phyloP scores from a whole-genome alignment of 352 stramenopile species.

The Phytophthora podocarpi region DNA sequence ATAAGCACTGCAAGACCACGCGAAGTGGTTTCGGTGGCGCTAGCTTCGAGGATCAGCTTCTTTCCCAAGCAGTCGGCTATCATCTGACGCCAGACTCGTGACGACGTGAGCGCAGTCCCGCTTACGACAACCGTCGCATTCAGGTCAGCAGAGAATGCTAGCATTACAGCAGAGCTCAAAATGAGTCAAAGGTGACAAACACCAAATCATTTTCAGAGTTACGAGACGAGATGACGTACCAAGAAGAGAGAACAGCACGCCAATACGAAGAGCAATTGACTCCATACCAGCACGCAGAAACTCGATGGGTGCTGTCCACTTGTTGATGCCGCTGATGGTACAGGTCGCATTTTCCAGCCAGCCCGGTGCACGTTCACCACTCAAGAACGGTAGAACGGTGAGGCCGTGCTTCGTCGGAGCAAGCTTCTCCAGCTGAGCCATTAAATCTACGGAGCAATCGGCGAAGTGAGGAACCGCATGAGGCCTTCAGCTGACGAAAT shows the following conservation, averaged over 20 bases:
- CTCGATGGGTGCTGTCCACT: conserved; percentile 89
- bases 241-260: conserved; percentile 84
- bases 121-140: conserved; percentile 75
- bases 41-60: conserved; percentile 70
- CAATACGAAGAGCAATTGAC: conserved; percentile 90
- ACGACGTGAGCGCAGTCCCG: conserved; percentile 80
- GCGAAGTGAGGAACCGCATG: neutral
- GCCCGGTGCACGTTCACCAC: conserved; percentile 92
- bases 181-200: neutral
- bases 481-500: neutral
- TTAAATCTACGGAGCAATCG: conserved; percentile 14
- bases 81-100: conserved; percentile 88
- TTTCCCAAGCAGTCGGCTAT: conserved; percentile 80
- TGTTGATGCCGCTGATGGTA: conserved; percentile 91
- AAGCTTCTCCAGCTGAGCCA: conserved; percentile 52
- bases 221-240: conserved; percentile 30
- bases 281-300: conserved; percentile 92
- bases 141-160: conserved; percentile 47
- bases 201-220: neutral
- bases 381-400: conserved; percentile 93
- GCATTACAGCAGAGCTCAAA: neutral
- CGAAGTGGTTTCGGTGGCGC: conserved; percentile 79
- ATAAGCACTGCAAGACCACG: conserved; percentile 81
- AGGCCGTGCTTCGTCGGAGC: conserved; percentile 70
- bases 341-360: conserved; percentile 91